These are phyloP conservation scores for Hanseniaspora guilliermondii DNA, from an alignment of 805 yeast genomes.

Conservation along the genomic window DNA sequence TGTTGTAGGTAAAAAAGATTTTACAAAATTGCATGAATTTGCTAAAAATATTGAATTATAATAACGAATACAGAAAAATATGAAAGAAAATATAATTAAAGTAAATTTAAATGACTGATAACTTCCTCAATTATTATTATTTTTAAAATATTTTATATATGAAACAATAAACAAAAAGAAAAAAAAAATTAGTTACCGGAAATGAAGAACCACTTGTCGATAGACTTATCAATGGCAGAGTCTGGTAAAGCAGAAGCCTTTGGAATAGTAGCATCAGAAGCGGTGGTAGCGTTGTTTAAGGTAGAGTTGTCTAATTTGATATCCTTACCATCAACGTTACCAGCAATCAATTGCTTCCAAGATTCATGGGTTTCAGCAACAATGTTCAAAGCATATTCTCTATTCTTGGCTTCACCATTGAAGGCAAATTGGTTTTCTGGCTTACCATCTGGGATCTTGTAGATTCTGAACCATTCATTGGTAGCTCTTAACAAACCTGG, in stretches of 20 bases:
- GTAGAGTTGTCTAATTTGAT: slow-evolving; percentile 70
- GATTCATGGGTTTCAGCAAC: slow-evolving; percentile 72
- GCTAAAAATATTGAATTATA: slow-evolving; percentile 34
- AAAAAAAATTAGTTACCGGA: slow-evolving; percentile 50
- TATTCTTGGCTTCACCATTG: slow-evolving; percentile 83
- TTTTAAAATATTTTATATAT: no score
- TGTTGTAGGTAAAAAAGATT: slow-evolving; percentile 53
- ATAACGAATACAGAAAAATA: no score
- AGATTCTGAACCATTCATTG: slow-evolving; percentile 95
- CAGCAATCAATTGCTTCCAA: slow-evolving; percentile 65
- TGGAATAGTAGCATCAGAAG: slow-evolving; percentile 47
- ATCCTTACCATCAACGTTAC: slow-evolving; percentile 51
- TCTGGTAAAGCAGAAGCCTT: slow-evolving; percentile 60
- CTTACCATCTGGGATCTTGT: slow-evolving; percentile 96
- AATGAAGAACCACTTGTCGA: slow-evolving; percentile 98
- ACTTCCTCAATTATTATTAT: no score
- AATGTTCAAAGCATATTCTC: slow-evolving; percentile 72
- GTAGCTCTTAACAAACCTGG: slow-evolving; percentile 92
- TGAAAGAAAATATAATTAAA: no score
- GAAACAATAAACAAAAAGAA: slow-evolving; percentile 14
- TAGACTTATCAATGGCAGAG: slow-evolving; percentile 90
- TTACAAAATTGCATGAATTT: slow-evolving; percentile 47
- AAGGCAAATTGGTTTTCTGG: slow-evolving; percentile 95
- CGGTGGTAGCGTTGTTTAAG: slow-evolving; percentile 43
- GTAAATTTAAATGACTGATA: no score